These are phyloP conservation scores for Chernovozyma aurita DNA, from an alignment of 1,139 yeast species.

Conservation along the genomic window DNA sequence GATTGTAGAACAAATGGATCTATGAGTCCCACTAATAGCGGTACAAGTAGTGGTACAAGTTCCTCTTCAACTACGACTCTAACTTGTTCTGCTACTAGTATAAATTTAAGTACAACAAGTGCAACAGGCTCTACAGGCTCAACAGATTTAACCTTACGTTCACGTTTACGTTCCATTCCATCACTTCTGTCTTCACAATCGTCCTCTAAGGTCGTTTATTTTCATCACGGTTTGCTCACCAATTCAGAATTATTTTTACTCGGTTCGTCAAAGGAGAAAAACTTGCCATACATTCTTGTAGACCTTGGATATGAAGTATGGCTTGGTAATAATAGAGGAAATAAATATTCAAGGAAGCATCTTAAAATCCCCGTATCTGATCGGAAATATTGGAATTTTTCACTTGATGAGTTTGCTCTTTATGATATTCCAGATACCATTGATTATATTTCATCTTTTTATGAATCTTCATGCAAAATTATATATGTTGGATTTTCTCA, in stretches of 20 bases:
- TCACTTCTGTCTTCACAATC: too few relatives aligned
- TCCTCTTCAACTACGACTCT: slow-evolving; percentile 2
- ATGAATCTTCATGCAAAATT: slow-evolving; percentile 13
- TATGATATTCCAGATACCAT: slow-evolving; percentile 78
- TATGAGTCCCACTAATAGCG: slow-evolving; percentile 3
- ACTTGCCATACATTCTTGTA: slow-evolving; percentile 25
- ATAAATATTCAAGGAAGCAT: slow-evolving; percentile 38
- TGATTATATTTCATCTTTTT: slow-evolving; percentile 43
- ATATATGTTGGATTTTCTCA: slow-evolving; percentile 43
- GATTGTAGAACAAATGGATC: not conserved
- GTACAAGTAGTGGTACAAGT: not conserved
- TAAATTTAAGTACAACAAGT: slow-evolving; percentile 3
- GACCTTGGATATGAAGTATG: slow-evolving; percentile 35
- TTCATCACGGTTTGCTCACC: slow-evolving; percentile 46
- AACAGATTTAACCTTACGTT: too few relatives aligned
- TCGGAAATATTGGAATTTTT: slow-evolving; percentile 72
- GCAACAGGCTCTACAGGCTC: too few relatives aligned
- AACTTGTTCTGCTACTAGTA: too few relatives aligned
- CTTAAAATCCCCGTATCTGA: slow-evolving; percentile 35
- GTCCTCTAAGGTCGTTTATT: slow-evolving; percentile 28
- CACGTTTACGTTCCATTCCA: not conserved
- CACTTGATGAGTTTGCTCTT: slow-evolving; percentile 80
- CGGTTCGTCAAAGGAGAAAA: slow-evolving; percentile 30
- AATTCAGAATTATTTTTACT: slow-evolving; percentile 42
- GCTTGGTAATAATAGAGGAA: slow-evolving; percentile 36